Evolutionary conservation across 345 rosid species (phyloP), one percentile per base, ranked within the genome.

Genomic region (Boechera stricta): DNA sequence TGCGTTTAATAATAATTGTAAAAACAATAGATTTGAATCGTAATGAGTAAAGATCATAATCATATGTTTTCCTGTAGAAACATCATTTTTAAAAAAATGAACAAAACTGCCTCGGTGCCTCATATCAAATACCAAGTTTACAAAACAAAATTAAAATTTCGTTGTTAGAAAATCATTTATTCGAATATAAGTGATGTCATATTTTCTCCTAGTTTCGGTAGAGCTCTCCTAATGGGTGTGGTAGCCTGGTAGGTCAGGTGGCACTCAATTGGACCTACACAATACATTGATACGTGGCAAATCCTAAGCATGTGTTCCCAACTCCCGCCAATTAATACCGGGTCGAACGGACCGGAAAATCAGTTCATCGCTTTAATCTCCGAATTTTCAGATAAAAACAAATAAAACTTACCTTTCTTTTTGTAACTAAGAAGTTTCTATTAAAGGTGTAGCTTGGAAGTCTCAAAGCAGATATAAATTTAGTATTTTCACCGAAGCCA

Each of bases 241-340:
- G 24, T 21, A 21, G 24, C 24, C 31, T 31, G 55, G 66, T 70
- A 26, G 80, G 81, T 72, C 62, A 72, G 73, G 77, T 78, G 69
- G 48, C 73, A 72, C 31, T 78, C 56, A 66, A 33, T 32, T 45
- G 33, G 77, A 71, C 62, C 60, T 33, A 64, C 6, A 32, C 6
- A 32, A 8, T 32, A 32, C 16, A 32, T 2, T 49, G 59, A 51
- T 48, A 77, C 67, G 76, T 77, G 81, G 61, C 76, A 64, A 55
- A 36, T n/a, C 51, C 47, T 11, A 3, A 38, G 36, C 55, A 60
- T 47, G 61, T 57, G 72, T 57, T 64, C 62, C 26, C 72, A 69
- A 47, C 45, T 71, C 66, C 66, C 54, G 76, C 72, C 76, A 71
- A 48, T 77, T 64, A 77, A 71, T 64, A 65, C 64, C 81, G 77